Percentiles rank a stretch among this genome's conserved stretches.
These are phyloP conservation scores for Aspergillus olivimuriae DNA, from an alignment of 495 filamentous ascomycete genomes.

Conservation along the genomic window DNA sequence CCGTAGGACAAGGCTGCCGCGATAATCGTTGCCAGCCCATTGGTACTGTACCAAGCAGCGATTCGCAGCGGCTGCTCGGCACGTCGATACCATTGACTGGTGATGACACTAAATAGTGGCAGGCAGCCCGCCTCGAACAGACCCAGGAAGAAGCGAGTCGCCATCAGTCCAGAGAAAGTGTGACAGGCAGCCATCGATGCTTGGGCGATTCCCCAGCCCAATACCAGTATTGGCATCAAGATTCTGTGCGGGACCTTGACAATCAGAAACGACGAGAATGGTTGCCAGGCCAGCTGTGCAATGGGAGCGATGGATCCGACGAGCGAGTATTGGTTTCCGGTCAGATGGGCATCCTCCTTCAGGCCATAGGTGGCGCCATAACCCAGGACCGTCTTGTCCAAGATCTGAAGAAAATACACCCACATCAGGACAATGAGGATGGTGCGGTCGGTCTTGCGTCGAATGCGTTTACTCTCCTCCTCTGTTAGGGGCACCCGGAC, in stretches of 20 bases:
- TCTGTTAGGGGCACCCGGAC: slow-evolving; percentile 40
- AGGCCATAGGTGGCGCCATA: slow-evolving; percentile 61
- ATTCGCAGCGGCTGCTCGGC: slow-evolving; percentile 45
- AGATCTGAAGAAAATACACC: slow-evolving; percentile 61
- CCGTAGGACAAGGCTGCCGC: slow-evolving; percentile 42
- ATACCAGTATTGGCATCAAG: slow-evolving; percentile 52
- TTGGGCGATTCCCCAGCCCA: slow-evolving; percentile 48
- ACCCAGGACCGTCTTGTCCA: slow-evolving; percentile 60
- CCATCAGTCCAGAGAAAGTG: slow-evolving; percentile 38
- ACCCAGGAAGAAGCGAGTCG: slow-evolving; percentile 40
- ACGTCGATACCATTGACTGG: slow-evolving; percentile 44
- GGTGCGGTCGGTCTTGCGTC: slow-evolving; percentile 52
- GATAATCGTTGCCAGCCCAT: slow-evolving; percentile 43
- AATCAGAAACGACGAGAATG: slow-evolving; percentile 57
- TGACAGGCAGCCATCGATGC: slow-evolving; percentile 40
- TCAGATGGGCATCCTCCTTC: slow-evolving; percentile 44
- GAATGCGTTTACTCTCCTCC: slow-evolving; percentile 48
- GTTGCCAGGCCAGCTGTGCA: slow-evolving; percentile 61
- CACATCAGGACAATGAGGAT: slow-evolving; percentile 55
- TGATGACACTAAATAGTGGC: slow-evolving; percentile 51
- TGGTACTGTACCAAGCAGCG: slow-evolving; percentile 45
- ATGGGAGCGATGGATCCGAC: slow-evolving; percentile 57
- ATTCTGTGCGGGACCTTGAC: slow-evolving; percentile 61
- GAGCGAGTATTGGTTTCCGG: slow-evolving; percentile 54
- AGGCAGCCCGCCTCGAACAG: slow-evolving; percentile 52